These are phyloP conservation scores for Myotisia sp. DNA, from an alignment of 2,329 filamentous ascomycete genomes.

Conservation along the genomic window DNA sequence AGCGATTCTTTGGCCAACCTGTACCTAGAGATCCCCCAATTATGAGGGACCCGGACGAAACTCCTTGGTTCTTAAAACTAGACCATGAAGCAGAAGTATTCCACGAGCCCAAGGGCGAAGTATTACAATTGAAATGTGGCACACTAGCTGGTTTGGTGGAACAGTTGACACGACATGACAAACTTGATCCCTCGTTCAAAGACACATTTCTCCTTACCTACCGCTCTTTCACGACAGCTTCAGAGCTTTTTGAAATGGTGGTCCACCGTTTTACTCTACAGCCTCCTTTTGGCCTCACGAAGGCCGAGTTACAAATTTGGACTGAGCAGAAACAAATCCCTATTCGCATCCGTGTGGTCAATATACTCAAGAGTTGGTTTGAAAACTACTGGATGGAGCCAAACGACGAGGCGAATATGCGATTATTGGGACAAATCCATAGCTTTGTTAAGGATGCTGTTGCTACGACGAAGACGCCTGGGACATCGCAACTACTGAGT, in stretches of 20 bases:
- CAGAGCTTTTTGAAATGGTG: constrained; percentile 82
- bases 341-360: constrained; percentile 89
- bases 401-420: constrained; percentile 66
- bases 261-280: constrained; percentile 87
- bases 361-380: constrained; percentile 96
- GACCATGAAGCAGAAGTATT: constrained; percentile 81
- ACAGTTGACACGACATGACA: constrained; percentile 89
- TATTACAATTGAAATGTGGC: constrained; percentile 70
- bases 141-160: constrained; percentile 81
- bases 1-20: constrained; percentile 35
- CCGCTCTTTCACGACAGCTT: constrained; percentile 78
- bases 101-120: constrained; percentile 69
- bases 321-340: constrained; percentile 88
- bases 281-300: constrained; percentile 65
- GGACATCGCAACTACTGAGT: constrained; percentile 68
- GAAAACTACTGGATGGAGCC: constrained; percentile 99
- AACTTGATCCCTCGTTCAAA: constrained; percentile 88
- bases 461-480: constrained; percentile 83
- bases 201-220: constrained; percentile 97
- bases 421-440: constrained; percentile 77
- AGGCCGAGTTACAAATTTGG: constrained; percentile 71
- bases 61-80: constrained; percentile 64
- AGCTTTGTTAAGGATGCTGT: constrained; percentile 84
- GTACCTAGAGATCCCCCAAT: constrained; percentile 26
- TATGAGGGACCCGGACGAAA: constrained; percentile 17